Evolutionary conservation across 2,329 filamentous ascomycete species (phyloP).

Genomic region (Sporothrix brasiliensis): DNA sequence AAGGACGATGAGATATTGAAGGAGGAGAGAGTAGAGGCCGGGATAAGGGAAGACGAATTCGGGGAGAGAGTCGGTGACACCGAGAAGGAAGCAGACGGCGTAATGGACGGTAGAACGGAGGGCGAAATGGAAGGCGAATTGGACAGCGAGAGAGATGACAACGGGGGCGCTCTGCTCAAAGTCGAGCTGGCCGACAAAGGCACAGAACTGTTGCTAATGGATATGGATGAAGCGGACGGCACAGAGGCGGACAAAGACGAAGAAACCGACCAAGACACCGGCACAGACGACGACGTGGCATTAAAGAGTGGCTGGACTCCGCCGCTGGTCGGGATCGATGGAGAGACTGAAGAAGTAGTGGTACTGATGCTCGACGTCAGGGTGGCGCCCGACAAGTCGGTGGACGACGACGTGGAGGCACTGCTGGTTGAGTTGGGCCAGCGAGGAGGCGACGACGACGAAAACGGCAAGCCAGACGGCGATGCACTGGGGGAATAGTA

Average conservation of each 20-base stretch:
- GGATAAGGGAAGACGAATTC: not conserved
- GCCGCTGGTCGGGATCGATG: not conserved
- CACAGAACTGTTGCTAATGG: not conserved
- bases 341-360: not conserved
- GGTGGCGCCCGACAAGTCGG: not conserved
- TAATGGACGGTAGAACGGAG: not conserved
- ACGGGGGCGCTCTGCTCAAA: not conserved
- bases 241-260: not conserved
- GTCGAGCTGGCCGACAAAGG: not conserved
- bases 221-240: not conserved
- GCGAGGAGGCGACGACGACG: conserved; percentile 1
- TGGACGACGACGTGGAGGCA: conserved; percentile 4
- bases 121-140: not conserved
- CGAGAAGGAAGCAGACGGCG: not conserved
- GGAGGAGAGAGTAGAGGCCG: not conserved
- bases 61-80: not conserved
- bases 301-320: not conserved
- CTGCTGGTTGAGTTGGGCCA: conserved; percentile 24
- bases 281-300: not conserved
- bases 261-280: not conserved
- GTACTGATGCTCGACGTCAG: not conserved
- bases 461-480: not conserved
- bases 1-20: not conserved
- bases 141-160: not conserved
- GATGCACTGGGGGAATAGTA: not conserved